Base-by-base conservation (phyloP, 306 rosid genomes). In the Rosa multiflora region DNA sequence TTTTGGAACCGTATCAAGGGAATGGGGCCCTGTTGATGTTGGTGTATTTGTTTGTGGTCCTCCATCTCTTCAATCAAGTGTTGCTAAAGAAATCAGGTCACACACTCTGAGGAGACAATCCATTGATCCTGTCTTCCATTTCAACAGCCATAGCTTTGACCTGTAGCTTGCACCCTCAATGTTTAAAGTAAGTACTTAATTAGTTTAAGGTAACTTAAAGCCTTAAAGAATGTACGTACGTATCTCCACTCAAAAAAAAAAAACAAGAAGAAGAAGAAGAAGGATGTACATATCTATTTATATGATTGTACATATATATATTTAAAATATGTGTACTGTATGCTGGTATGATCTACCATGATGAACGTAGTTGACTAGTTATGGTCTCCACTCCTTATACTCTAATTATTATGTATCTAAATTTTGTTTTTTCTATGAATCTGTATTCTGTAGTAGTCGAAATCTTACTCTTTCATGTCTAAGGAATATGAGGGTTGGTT, bases 1-100 rank as follows among this genome's bases (percentile, higher is more conserved):
- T 64, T 89, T 92, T 55, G 92, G 59, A 51, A 37, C 46, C 37
- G 71, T 87, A 79, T 88, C 97, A 3, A 89, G 87, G 80, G 74
- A 81, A 62, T 91, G 97, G 94, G 91, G 92, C 0, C 80, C 39
- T 43, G 94, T 92, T 52, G 92, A 94, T 76, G 88, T 81, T 12
- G 99, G 95, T 26, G 92, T 94, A 6, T n/a, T 94, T 51, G 93
- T 92, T 40, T 94, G 99, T 79, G 99, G 99, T 72, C 99, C 97
- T 83, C 84, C 92, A 61, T 81, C 95, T 26, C 97, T 94, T 77
- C 90, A 91, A 63, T 11, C 90, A n/a, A 91, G 95, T 81, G 95
- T 94, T 68, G 99, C 97, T 1, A 72, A 81, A 77, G 99, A 90
- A 84, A 92, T 91, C 79, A 94, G 97, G 83, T 83, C 89, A 72